Percentiles rank a stretch among this genome's conserved stretches.
These are phyloP conservation scores for Diaporthe ampelina DNA, from an alignment of 2,329 filamentous ascomycete genomes.

Conservation along the genomic window DNA sequence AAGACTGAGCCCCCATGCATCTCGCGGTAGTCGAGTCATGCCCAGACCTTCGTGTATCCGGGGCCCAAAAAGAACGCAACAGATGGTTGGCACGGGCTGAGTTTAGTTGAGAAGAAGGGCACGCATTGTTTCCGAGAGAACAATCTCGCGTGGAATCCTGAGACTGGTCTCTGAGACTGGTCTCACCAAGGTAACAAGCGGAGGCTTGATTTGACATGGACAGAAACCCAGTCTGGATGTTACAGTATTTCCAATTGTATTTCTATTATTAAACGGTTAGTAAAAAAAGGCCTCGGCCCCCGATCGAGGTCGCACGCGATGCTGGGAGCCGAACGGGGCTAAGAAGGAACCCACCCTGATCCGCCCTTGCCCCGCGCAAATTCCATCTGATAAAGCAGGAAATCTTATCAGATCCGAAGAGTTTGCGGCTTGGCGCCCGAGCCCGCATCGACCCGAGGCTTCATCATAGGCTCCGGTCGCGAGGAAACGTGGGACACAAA, in stretches of 20 bases:
- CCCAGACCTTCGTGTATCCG: not conserved
- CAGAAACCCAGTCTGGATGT: not conserved
- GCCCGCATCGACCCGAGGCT: conserved; percentile 29
- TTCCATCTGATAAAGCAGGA: conserved; percentile 32
- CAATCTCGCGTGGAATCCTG: not conserved
- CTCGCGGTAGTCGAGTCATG: not conserved
- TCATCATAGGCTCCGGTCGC: not conserved
- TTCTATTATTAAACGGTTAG: conserved; percentile 23
- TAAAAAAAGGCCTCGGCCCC: not conserved
- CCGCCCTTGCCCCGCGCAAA: conserved; percentile 25
- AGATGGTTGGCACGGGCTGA: not conserved
- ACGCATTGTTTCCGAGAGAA: not conserved
- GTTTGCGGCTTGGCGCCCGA: conserved; percentile 33
- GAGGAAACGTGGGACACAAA: conserved; percentile 19
- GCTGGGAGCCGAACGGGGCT: not conserved
- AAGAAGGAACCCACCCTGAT: not conserved
- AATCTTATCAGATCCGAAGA: conserved; percentile 37
- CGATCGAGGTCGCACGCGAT: not conserved
- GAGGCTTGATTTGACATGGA: not conserved
- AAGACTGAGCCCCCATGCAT: too few species aligned
- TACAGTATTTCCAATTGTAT: not conserved
- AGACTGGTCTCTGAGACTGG: too few species aligned
- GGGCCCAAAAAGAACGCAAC: not conserved
- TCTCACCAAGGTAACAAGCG: not conserved
- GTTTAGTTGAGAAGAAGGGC: not conserved